Base-by-base conservation (phyloP, 2,329 filamentous ascomycete species). In the Xylaria sp. region DNA sequence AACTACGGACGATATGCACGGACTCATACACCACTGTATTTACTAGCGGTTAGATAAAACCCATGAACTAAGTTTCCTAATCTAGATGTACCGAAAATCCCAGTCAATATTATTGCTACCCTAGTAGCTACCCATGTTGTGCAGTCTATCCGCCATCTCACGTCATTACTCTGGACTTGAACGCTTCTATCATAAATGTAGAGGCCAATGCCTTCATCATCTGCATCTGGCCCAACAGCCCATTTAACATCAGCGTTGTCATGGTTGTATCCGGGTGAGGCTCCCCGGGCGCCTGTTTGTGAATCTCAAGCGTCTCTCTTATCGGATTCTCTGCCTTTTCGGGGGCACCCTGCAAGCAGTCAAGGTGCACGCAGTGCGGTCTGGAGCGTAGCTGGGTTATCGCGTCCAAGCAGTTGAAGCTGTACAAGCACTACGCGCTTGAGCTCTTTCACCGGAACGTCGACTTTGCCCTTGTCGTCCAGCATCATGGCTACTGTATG, bases 221-320 rank as follows among this genome's bases (percentile, higher is more conserved):
- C 25, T 49, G 15, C 45, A 17, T 49, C 22, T 49, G 22, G 3
- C 6, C 45, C 4, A 55, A 39, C 20, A 42, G 22, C 20, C 42
- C 51, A 33, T 42, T 55, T 15, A 55, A 42, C 3, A 13, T 55
- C 5, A 55, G 6, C 17, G 20, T 9, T 42, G 51, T 39, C 11
- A 25, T 55, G 13, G 51, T 27, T 29, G 42, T 58, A 25, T 58
- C 55, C 22, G 55, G n/a, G 47, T 58, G 53, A 17, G 1, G n/a
- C 36, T 42, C 53, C 53, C 53, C 53, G 1, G n/a, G 9, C n/a
- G 20, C 36, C 17, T n/a, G 39, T 47, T 33, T 47, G 39, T 45
- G 55, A 58, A 33, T 25, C n/a, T n/a, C 27, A 1, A 58, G 55
- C 39, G 55, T 45, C 39, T 47, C 39, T 33, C 42, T 58, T 22